Base-by-base conservation (phyloP, 148 eudicot species). In the Rhododendron vialii region DNA sequence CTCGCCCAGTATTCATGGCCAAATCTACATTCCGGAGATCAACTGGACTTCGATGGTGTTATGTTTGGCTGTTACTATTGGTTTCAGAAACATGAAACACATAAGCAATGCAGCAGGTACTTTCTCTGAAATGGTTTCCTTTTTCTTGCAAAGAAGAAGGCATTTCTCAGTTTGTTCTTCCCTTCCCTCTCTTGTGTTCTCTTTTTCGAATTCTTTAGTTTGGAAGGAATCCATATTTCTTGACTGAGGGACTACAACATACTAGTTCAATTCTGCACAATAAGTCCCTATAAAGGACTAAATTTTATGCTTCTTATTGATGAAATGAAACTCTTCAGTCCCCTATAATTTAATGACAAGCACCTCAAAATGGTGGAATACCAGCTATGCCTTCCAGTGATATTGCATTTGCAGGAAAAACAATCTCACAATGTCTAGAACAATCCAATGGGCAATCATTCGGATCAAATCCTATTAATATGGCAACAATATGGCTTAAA, bases 71-170 rank as follows among this genome's bases (percentile, higher is more conserved):
- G 93, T 92, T 79, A 94, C 93, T 47, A 30, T 94, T 71, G 96
- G 96, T 61, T 94, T 94, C 85, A 89, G 96, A 59, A 91, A 94
- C 90, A 91, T 94, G 51, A 94, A 92, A 86, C 94, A 90, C 86
- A 88, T 94, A 75, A 92, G 96, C 86, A 94, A 94, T 84, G 96
- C 96, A 82, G 89, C 96, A 90, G 96, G 96, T 94, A 89, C 30
- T 59, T 24, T 20, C 69, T 61, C 50, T 33, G 4, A 80, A 43
- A 24, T n/a, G 11, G 12, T 4, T n/a, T 83, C 1, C 7, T 35
- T 86, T 59, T 22, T 2, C 48, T 3, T 71, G 11, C 77, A 33
- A 55, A 28, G 20, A 33, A 8, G 47, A 61, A 7, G 26, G 3
- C 85, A 69, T 14, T 24, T 38, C 12, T 74, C n/a, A n/a, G 6